A percentile compares a stretch with the other conserved stretches of the same genome.
phyloP scores from a whole-genome alignment of 768 basidiomycete genomes.

The Amanita phalloides region DNA sequence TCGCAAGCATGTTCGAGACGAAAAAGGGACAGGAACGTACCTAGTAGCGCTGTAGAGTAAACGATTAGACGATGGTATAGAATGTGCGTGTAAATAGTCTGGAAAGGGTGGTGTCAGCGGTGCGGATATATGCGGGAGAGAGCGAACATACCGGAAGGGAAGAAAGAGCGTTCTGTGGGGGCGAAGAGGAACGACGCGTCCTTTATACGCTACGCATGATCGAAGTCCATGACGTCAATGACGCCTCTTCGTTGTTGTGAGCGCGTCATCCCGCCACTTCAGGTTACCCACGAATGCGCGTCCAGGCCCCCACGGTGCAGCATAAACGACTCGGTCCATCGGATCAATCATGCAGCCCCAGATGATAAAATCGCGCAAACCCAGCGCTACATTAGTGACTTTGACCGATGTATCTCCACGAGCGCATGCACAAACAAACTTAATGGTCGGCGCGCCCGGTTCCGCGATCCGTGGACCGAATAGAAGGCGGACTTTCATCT shows the following conservation, averaged over 20 bases:
- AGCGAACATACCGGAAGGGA: not conserved
- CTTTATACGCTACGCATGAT: not conserved
- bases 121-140: not conserved
- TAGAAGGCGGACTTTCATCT: not conserved
- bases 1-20: not conserved
- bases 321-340: too few species aligned
- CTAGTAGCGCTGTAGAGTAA: not conserved
- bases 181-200: not conserved
- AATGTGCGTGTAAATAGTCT: not conserved
- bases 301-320: not conserved
- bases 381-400: too few species aligned
- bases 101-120: not conserved
- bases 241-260: not conserved
- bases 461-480: not conserved
- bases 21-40: not conserved
- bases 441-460: not conserved
- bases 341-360: too few species aligned
- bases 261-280: not conserved
- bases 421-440: too few species aligned
- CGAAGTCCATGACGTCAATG: not conserved
- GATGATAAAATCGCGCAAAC: too few species aligned
- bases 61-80: not conserved
- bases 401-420: too few species aligned
- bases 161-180: not conserved
- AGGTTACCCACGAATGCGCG: not conserved